Evolutionary conservation across 2,329 filamentous ascomycete genomes (phyloP).

Genomic region (Ceratocystis papillata): DNA sequence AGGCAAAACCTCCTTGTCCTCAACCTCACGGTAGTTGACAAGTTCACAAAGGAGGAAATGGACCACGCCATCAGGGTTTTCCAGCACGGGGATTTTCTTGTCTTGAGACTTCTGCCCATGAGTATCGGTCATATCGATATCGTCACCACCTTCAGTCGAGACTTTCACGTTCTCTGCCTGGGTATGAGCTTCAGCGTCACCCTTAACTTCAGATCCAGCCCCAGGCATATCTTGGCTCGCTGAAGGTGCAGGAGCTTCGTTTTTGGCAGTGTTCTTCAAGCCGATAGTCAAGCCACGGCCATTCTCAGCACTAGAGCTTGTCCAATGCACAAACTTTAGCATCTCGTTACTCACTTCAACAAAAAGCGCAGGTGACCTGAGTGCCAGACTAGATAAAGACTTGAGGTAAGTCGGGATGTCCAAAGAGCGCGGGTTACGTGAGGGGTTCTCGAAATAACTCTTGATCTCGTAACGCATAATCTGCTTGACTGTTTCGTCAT

Average conservation of each 20-base stretch:
- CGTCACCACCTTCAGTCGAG: conserved; percentile 45
- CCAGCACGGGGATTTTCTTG: conserved; percentile 66
- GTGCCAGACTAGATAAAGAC: conserved; percentile 63
- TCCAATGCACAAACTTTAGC: conserved; percentile 41
- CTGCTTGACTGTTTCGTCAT: conserved; percentile 80
- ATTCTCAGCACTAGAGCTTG: conserved; percentile 11
- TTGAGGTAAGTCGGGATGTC: conserved; percentile 67
- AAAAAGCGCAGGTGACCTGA: conserved; percentile 76
- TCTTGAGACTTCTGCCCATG: conserved; percentile 53
- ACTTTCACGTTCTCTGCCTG: conserved; percentile 42
- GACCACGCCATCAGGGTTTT: conserved; percentile 88
- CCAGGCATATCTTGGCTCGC: neutral
- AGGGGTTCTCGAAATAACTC: conserved; percentile 54
- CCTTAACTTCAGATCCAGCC: neutral
- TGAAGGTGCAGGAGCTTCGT: neutral
- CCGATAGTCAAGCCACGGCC: conserved; percentile 23
- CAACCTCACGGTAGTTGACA: conserved; percentile 81
- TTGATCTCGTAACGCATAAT: conserved; percentile 86
- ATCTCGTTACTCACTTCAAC: conserved; percentile 79
- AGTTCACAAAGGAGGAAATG: conserved; percentile 91
- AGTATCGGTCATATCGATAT: conserved; percentile 50
- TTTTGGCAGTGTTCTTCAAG: conserved; percentile 15
- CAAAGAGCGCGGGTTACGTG: conserved; percentile 42
- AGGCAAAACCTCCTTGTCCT: conserved; percentile 55
- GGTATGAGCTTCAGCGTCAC: neutral